Evolutionary conservation across 805 yeast genomes (phyloP).

Genomic region (Saccharomycopsis vini): DNA sequence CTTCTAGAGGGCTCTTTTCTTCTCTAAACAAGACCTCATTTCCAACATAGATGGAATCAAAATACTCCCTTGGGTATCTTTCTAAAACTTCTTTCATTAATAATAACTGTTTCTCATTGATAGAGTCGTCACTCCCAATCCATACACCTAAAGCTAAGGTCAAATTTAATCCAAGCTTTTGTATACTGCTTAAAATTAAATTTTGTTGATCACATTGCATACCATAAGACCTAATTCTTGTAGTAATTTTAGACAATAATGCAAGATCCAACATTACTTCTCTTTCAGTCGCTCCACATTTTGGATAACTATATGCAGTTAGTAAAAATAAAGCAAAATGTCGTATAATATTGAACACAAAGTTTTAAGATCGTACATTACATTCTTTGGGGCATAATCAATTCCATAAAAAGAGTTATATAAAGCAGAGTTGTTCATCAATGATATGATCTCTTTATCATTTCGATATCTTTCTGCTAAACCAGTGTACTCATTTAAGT

Average conservation of each 20-base stretch:
- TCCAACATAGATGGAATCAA: constrained; percentile 50
- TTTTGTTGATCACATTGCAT: constrained; percentile 53
- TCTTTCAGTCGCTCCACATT: constrained; percentile 40
- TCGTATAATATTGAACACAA: not conserved
- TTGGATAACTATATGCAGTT: constrained; percentile 29
- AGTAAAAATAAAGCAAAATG: not conserved
- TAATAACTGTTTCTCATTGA: constrained; percentile 38
- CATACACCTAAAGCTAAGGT: constrained; percentile 55
- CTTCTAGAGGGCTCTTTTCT: constrained; percentile 33
- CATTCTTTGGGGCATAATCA: constrained; percentile 49
- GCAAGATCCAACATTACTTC: constrained; percentile 51
- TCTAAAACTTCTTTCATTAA: constrained; percentile 35
- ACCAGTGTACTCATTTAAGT: too few relatives aligned
- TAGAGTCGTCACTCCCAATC: constrained; percentile 40
- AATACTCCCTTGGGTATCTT: constrained; percentile 35
- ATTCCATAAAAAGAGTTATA: constrained; percentile 43
- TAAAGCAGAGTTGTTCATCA: constrained; percentile 30
- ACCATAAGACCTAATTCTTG: constrained; percentile 48
- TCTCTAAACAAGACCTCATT: constrained; percentile 52
- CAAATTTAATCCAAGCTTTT: constrained; percentile 41
- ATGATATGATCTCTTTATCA: constrained; percentile 28
- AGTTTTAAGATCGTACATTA: constrained; percentile 26
- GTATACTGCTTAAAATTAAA: constrained; percentile 43
- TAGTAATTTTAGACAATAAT: constrained; percentile 47
- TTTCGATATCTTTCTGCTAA: constrained; percentile 28